These are phyloP conservation scores for Scalesia atractyloides DNA, from an alignment of 129 eudicot genomes.

Conservation along the genomic window DNA sequence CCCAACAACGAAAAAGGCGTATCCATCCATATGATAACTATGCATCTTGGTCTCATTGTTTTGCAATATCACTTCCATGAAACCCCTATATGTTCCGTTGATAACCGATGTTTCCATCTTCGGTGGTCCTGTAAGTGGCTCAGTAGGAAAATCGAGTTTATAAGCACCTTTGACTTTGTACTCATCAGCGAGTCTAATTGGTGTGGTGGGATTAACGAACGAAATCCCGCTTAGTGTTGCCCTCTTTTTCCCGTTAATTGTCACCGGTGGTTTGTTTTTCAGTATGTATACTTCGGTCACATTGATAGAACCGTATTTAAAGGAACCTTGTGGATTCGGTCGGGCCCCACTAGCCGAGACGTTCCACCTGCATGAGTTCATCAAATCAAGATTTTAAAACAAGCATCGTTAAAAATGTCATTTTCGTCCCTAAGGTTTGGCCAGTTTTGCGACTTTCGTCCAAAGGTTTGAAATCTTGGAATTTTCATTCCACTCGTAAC, in stretches of 20 bases:
- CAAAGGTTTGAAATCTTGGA: no score
- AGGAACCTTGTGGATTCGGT: constrained; percentile 67
- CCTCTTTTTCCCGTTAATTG: constrained; percentile 45
- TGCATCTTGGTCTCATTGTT: constrained; percentile 57
- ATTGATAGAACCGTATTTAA: constrained; percentile 53
- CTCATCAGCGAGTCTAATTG: constrained; percentile 57
- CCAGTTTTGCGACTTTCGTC: no score
- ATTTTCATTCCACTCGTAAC: no score
- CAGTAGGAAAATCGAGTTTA: constrained; percentile 48
- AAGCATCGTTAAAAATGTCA: background rate
- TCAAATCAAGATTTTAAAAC: constrained; percentile 6
- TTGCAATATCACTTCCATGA: constrained; percentile 35
- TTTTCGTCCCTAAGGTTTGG: no score
- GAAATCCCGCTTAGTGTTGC: constrained; percentile 59
- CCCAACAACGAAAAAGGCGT: constrained; percentile 55
- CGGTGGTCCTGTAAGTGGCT: constrained; percentile 42
- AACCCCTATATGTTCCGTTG: constrained; percentile 47
- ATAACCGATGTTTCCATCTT: constrained; percentile 45
- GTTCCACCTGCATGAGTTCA: constrained; percentile 41
- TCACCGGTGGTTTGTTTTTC: constrained; percentile 45
- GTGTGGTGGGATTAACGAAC: constrained; percentile 51
- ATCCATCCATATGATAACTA: constrained; percentile 53
- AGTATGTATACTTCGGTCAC: constrained; percentile 51
- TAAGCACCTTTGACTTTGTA: constrained; percentile 42
- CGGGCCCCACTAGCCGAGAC: constrained; percentile 64